These are phyloP conservation scores for Lactarius vividus DNA, from an alignment of 768 basidiomycete species.

Conservation along the genomic window DNA sequence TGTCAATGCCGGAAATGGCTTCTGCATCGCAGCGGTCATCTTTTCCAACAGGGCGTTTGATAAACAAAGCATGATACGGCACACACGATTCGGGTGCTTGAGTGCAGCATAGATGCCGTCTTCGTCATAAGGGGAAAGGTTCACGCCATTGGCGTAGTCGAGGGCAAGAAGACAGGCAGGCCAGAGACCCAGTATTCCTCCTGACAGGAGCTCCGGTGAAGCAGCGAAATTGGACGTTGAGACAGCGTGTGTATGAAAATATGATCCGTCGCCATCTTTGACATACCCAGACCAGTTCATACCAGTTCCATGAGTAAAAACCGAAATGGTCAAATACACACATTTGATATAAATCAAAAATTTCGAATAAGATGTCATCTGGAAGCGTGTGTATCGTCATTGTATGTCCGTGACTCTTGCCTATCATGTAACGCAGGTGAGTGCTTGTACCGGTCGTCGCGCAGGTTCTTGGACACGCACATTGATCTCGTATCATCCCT, in stretches of 20 bases:
- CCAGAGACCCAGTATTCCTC: neutral
- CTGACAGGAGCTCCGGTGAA: neutral
- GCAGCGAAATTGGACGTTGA: neutral
- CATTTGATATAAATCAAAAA: neutral
- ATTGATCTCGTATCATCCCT: neutral
- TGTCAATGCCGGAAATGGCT: too few species aligned
- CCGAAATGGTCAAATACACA: neutral
- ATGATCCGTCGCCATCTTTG: neutral
- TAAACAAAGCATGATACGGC: too few species aligned
- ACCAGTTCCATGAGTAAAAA: neutral
- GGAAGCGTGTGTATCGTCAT: neutral
- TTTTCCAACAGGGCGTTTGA: too few species aligned
- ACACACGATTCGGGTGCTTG: too few species aligned
- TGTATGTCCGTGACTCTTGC: neutral
- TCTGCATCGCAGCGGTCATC: too few species aligned
- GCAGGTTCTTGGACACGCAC: neutral
- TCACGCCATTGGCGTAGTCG: too few species aligned
- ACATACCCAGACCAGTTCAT: neutral
- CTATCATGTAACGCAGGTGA: neutral
- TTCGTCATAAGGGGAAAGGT: too few species aligned
- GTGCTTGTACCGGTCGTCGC: neutral
- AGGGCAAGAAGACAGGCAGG: too few species aligned
- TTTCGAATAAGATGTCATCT: neutral
- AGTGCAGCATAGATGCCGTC: too few species aligned
- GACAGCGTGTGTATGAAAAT: neutral